phyloP scores from a whole-genome alignment of 2,329 filamentous ascomycete species.

The Elsinoe ampelina region DNA sequence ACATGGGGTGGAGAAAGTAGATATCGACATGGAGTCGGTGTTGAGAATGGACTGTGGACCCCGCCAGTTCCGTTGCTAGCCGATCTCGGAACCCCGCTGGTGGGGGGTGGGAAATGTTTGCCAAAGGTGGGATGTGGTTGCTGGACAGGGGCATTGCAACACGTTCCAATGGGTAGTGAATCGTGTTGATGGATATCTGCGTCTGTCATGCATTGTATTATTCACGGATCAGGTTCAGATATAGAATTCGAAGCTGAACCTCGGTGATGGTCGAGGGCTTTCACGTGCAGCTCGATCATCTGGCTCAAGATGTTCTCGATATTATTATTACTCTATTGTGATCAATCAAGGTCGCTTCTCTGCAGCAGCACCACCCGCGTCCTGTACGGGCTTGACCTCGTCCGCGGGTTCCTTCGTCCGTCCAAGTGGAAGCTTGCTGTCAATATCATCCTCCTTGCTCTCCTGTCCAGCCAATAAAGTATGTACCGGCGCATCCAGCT shows the following conservation, averaged over 20 bases:
- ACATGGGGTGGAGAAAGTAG: background rate
- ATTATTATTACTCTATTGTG: conserved; percentile 1
- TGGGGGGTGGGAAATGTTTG: background rate
- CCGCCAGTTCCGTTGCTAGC: conserved; percentile 6
- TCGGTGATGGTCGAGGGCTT: too few relatives aligned
- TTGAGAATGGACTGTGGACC: conserved; percentile 1
- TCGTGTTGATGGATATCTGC: background rate
- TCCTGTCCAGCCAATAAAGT: conserved; percentile 67
- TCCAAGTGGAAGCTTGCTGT: conserved; percentile 18
- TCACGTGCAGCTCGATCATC: too few relatives aligned
- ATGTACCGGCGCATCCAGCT: conserved; percentile 73
- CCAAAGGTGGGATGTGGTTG: background rate
- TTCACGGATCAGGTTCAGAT: too few relatives aligned
- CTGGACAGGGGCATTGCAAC: too few relatives aligned
- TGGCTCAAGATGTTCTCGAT: background rate
- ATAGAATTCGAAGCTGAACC: too few relatives aligned
- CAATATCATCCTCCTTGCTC: conserved; percentile 14
- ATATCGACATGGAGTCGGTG: background rate
- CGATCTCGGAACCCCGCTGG: conserved; percentile 8
- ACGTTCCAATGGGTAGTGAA: background rate
- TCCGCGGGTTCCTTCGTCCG: conserved; percentile 20
- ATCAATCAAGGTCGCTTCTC: conserved; percentile 19
- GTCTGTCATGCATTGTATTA: too few relatives aligned
- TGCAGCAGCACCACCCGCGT: conserved; percentile 20
- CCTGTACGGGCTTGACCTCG: conserved; percentile 19